Conservation (phyloP, 1,139 yeast species). For the Pichia sp. region DNA sequence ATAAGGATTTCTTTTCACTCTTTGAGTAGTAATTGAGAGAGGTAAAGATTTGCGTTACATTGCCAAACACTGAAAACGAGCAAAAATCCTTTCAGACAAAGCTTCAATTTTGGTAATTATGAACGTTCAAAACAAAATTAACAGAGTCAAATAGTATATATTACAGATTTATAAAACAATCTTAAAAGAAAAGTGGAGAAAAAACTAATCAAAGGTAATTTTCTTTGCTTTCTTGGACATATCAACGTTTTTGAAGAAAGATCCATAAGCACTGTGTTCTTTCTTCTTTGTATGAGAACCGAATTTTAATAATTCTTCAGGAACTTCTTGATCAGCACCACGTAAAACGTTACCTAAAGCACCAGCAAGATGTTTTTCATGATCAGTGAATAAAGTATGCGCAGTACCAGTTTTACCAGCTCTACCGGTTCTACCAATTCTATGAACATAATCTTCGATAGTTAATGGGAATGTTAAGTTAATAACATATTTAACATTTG, state of each 20-base stretch:
- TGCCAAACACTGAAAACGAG: too few relatives aligned
- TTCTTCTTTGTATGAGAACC: slow-evolving; percentile 98
- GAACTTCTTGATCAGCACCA: slow-evolving; percentile 93
- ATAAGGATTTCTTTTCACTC: too few relatives aligned
- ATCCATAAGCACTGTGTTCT: slow-evolving; percentile 94
- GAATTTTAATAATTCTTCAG: slow-evolving; percentile 90
- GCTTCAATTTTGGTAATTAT: too few relatives aligned
- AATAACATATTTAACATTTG: slow-evolving; percentile 92
- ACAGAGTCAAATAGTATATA: too few relatives aligned
- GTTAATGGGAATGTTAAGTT: slow-evolving; percentile 96
- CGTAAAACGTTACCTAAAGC: slow-evolving; percentile 86
- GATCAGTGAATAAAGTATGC: slow-evolving; percentile 92
- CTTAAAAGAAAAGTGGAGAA: too few relatives aligned
- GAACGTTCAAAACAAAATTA: too few relatives aligned
- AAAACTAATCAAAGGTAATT: slow-evolving; percentile 59
- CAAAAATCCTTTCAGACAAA: too few relatives aligned
- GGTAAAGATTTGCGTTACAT: too few relatives aligned
- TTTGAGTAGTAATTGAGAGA: too few relatives aligned
- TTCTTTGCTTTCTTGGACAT: slow-evolving; percentile 83
- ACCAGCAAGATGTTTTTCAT: slow-evolving; percentile 94
- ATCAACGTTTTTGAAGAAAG: slow-evolving; percentile 90
- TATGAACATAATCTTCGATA: slow-evolving; percentile 94
- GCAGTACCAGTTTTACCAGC: slow-evolving; percentile 96
- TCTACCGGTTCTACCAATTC: slow-evolving; percentile 98
- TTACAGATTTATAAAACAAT: too few relatives aligned